Evolutionary conservation across 305 asterid species (phyloP).

Genomic region (Withania somnifera): DNA sequence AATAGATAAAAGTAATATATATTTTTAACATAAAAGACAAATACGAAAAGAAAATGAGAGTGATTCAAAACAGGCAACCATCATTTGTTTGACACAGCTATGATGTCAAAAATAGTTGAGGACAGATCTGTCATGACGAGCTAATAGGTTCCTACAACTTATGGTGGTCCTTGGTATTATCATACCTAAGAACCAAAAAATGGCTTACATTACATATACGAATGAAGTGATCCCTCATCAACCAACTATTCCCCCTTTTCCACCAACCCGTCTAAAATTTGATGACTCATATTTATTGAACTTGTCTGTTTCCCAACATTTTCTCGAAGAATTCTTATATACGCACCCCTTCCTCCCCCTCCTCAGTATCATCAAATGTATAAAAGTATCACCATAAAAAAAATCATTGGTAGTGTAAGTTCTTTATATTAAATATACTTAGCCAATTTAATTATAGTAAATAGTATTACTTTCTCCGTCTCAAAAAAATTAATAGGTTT

Average conservation of each 20-base stretch:
- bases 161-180: background rate
- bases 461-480: no score
- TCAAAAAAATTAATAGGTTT: no score
- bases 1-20: no score
- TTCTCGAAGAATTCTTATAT: background rate
- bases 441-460: background rate
- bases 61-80: background rate
- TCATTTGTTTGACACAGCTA: background rate
- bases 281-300: background rate
- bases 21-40: no score
- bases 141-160: background rate
- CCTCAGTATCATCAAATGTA: no score
- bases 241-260: background rate
- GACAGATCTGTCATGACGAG: background rate
- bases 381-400: no score
- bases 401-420: background rate
- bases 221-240: background rate
- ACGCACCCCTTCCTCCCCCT: background rate
- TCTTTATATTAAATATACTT: no score
- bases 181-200: background rate
- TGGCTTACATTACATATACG: background rate
- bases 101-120: background rate
- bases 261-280: background rate
- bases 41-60: background rate
- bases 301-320: background rate